Percentiles rank a stretch among this genome's conserved stretches.
Conservation (phyloP, 257 asterid species). For the Verbascum thapsus region DNA sequence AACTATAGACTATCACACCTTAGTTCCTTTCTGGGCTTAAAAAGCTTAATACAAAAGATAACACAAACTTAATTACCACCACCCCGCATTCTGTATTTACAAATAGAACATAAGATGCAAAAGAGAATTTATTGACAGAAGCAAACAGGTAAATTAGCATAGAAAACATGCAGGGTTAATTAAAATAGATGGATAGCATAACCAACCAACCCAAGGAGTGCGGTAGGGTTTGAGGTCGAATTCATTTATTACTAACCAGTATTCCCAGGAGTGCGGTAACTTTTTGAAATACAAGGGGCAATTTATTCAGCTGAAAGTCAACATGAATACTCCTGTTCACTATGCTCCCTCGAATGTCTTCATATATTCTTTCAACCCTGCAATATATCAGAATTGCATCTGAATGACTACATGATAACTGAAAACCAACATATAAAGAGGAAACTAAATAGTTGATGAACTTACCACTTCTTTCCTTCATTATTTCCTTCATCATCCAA, state of each 20-base stretch:
- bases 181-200: neutral
- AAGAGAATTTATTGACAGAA: slow-evolving; percentile 7
- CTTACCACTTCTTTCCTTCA: slow-evolving; percentile 90
- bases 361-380: slow-evolving; percentile 90
- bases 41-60: neutral
- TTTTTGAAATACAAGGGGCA: slow-evolving; percentile 83
- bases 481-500: slow-evolving; percentile 77
- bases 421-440: slow-evolving; percentile 25
- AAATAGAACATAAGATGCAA: neutral
- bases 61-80: neutral
- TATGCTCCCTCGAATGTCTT: slow-evolving; percentile 60
- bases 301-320: slow-evolving; percentile 67
- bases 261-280: slow-evolving; percentile 89
- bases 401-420: slow-evolving; percentile 30
- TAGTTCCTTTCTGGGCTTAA: slow-evolving; percentile 5
- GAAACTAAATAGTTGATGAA: slow-evolving; percentile 22
- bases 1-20: neutral
- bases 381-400: slow-evolving; percentile 32
- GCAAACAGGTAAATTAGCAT: neutral
- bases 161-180: neutral
- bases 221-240: neutral
- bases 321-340: slow-evolving; percentile 46
- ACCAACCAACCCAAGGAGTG: too few relatives aligned
- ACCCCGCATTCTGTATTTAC: neutral
- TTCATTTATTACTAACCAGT: slow-evolving; percentile 58